These are phyloP conservation scores for Coniferiporia sulphurascens DNA, from an alignment of 1,284 basidiomycete genomes.

Conservation along the genomic window DNA sequence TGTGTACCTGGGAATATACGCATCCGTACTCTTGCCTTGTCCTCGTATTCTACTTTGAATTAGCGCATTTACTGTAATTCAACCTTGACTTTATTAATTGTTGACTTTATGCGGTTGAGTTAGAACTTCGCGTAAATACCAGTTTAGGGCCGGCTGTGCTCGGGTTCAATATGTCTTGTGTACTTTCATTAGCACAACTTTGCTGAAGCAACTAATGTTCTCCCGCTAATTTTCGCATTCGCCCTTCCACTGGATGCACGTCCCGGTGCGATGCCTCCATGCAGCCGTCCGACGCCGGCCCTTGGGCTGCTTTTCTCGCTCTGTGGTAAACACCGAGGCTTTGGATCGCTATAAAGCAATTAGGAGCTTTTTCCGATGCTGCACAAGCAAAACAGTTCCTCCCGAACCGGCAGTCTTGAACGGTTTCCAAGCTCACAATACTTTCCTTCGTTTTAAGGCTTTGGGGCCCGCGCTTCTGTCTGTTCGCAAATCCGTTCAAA, in stretches of 20 bases:
- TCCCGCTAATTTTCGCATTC: background rate
- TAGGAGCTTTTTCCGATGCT: constrained; percentile 43
- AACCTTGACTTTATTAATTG: background rate
- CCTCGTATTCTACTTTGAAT: too few species aligned
- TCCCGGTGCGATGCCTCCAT: background rate
- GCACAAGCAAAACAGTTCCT: constrained; percentile 7
- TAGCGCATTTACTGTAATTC: background rate
- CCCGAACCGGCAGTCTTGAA: constrained; percentile 3
- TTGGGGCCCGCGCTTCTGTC: background rate
- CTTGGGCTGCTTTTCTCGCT: background rate
- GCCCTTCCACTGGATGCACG: background rate
- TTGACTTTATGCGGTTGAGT: too few species aligned
- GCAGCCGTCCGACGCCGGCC: background rate
- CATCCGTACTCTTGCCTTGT: too few species aligned
- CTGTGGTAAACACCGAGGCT: constrained; percentile 25
- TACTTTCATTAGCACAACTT: too few species aligned
- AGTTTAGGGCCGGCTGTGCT: too few species aligned
- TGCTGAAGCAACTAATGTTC: too few species aligned
- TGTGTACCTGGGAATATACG: too few species aligned
- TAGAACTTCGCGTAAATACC: too few species aligned
- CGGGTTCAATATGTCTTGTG: too few species aligned
- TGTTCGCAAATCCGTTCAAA: background rate
- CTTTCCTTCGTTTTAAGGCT: background rate
- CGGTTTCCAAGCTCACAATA: background rate
- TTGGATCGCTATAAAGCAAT: constrained; percentile 48